phyloP scores from a whole-genome alignment of 2,329 filamentous ascomycete species.

The Epichloe gansuensis region DNA sequence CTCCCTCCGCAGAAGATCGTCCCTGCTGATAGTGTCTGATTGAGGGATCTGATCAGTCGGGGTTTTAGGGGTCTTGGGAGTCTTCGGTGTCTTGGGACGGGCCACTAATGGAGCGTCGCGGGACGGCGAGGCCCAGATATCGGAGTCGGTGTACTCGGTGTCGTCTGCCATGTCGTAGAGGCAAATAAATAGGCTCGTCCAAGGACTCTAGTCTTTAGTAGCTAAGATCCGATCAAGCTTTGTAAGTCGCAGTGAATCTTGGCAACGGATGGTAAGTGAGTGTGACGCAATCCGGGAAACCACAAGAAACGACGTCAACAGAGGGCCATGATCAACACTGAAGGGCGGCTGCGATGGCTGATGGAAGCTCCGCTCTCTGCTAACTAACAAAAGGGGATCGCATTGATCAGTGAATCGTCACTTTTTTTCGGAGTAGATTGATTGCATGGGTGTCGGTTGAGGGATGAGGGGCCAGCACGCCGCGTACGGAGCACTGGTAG shows the following conservation, averaged over 20 bases:
- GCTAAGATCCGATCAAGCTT: neutral
- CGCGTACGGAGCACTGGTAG: no score
- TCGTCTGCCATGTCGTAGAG: constrained; percentile 29
- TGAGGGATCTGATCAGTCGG: constrained; percentile 26
- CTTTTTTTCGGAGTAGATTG: no score
- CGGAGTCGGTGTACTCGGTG: constrained; percentile 34
- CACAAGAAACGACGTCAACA: neutral
- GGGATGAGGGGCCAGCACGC: no score
- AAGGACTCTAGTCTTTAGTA: neutral
- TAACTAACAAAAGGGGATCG: no score
- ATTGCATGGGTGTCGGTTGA: no score
- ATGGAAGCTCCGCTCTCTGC: neutral
- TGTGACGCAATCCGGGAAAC: neutral
- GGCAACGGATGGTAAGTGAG: no score
- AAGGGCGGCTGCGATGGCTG: neutral
- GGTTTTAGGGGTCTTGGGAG: constrained; percentile 35
- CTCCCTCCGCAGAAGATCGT: constrained; percentile 64
- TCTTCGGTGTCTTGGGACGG: constrained; percentile 30
- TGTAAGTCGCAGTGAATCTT: neutral
- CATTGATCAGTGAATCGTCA: no score
- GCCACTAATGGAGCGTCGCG: constrained; percentile 19
- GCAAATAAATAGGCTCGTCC: neutral
- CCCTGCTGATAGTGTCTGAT: constrained; percentile 47
- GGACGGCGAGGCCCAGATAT: constrained; percentile 34
- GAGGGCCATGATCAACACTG: no score